phyloP scores from a whole-genome alignment of 306 rosid genomes.

The Cajanus cajan region DNA sequence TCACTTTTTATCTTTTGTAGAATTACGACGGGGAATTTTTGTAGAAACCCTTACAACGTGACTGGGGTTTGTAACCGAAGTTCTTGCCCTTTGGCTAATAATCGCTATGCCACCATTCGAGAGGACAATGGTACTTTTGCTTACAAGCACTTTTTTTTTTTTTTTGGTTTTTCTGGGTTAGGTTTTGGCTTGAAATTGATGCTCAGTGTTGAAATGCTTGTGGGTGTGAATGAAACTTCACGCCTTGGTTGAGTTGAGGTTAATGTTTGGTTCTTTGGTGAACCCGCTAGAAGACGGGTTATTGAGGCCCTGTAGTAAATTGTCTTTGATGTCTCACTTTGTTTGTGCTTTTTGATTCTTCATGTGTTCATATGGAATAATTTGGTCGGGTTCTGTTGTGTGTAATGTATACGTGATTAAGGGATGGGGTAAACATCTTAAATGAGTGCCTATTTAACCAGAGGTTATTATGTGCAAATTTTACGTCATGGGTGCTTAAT shows the following conservation, averaged over 20 bases:
- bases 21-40: conserved; percentile 70
- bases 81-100: conserved; percentile 88
- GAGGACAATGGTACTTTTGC: conserved; percentile 71
- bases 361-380: not conserved
- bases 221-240: conserved; percentile 1
- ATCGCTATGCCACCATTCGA: conserved; percentile 94
- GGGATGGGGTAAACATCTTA: not conserved
- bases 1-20: conserved; percentile 32
- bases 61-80: conserved; percentile 94
- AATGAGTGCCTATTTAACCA: not conserved
- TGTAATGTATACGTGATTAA: not conserved
- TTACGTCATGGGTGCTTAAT: not conserved
- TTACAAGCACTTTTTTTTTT: not conserved
- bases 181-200: not conserved
- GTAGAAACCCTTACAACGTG: conserved; percentile 82
- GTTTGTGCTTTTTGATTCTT: not conserved
- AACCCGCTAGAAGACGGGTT: too few species aligned
- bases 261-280: too few species aligned
- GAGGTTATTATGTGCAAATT: not conserved
- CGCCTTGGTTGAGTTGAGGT: not conserved
- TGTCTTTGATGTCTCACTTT: not conserved
- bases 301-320: too few species aligned
- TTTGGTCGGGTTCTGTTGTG: conserved; percentile 2
- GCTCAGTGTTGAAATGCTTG: not conserved
- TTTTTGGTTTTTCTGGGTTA: not conserved